A percentile compares a stretch with the other conserved stretches of the same genome.
phyloP scores from a whole-genome alignment of 441 rosid genomes.

The Pelargonium australe region DNA sequence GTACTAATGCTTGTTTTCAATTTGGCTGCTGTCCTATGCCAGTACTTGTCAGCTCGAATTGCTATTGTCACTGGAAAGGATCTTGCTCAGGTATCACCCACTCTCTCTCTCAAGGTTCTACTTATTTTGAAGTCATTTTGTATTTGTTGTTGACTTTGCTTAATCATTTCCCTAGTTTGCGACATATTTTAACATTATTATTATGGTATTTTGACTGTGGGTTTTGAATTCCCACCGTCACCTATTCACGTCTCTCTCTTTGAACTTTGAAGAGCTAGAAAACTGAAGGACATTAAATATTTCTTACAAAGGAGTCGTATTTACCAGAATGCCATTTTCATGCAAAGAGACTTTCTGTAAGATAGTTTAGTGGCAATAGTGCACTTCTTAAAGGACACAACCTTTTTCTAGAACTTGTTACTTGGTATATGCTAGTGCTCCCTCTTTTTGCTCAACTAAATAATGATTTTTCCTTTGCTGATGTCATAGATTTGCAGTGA shows the following conservation, averaged over 20 bases:
- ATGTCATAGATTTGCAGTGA: constrained; percentile 62
- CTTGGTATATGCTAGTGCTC: too few relatives aligned
- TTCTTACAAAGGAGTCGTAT: too few relatives aligned
- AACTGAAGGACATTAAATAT: too few relatives aligned
- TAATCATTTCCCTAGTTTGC: neutral
- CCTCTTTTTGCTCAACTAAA: neutral
- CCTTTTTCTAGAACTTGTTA: neutral
- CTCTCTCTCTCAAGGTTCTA: constrained; percentile 9
- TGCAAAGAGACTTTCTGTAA: neutral
- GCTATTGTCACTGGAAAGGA: constrained; percentile 75
- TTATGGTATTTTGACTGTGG: too few relatives aligned
- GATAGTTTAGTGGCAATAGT: neutral
- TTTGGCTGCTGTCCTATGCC: constrained; percentile 79
- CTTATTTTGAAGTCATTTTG: neutral
- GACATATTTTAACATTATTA: neutral
- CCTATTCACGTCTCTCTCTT: too few relatives aligned
- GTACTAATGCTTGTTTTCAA: constrained; percentile 64
- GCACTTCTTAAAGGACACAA: too few relatives aligned
- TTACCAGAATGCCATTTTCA: neutral
- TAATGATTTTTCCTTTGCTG: constrained; percentile 10
- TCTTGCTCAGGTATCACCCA: constrained; percentile 72
- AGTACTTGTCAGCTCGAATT: constrained; percentile 74
- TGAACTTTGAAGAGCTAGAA: too few relatives aligned
- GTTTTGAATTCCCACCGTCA: too few relatives aligned
- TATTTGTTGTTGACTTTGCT: neutral